phyloP scores from a whole-genome alignment of 805 yeast genomes.

The Ogataea thermomethanolica region DNA sequence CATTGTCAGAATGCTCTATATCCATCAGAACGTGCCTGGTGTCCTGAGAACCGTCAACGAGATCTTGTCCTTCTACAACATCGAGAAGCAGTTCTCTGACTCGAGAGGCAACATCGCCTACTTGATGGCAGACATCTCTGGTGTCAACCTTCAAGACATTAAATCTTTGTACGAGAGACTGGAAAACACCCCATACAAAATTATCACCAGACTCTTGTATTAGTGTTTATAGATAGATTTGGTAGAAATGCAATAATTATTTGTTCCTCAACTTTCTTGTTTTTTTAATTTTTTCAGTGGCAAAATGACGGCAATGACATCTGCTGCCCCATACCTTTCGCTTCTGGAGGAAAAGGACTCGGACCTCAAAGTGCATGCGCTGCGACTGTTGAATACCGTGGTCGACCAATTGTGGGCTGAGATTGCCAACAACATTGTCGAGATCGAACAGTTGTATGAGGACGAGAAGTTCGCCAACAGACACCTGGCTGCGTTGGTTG shows the following conservation, averaged over 20 bases:
- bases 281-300: constrained; percentile 11
- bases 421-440: constrained; percentile 83
- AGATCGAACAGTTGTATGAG: constrained; percentile 88
- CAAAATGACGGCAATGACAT: constrained; percentile 41
- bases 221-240: constrained; percentile 31
- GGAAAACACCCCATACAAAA: constrained; percentile 85
- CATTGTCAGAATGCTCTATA: constrained; percentile 89
- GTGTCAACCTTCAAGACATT: constrained; percentile 78
- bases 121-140: constrained; percentile 94
- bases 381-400: constrained; percentile 70
- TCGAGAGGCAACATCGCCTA: constrained; percentile 95
- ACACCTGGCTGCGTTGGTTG: constrained; percentile 83
- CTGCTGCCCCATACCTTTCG: constrained; percentile 92
- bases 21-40: constrained; percentile 98
- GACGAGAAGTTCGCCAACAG: constrained; percentile 68
- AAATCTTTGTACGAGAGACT: constrained; percentile 79
- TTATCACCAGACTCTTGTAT: constrained; percentile 86
- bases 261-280: constrained; percentile 1
- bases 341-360: constrained; percentile 80
- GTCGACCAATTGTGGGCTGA: constrained; percentile 97
- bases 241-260: constrained; percentile 1
- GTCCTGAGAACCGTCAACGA: constrained; percentile 96
- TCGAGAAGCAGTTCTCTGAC: constrained; percentile 97
- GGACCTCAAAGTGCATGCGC: constrained; percentile 76
- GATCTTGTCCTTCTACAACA: constrained; percentile 89